A percentile compares a stretch with the other conserved stretches of the same genome.
These are phyloP conservation scores for Aspergillus costaricaensis DNA, from an alignment of 2,329 filamentous ascomycete species.

Conservation along the genomic window DNA sequence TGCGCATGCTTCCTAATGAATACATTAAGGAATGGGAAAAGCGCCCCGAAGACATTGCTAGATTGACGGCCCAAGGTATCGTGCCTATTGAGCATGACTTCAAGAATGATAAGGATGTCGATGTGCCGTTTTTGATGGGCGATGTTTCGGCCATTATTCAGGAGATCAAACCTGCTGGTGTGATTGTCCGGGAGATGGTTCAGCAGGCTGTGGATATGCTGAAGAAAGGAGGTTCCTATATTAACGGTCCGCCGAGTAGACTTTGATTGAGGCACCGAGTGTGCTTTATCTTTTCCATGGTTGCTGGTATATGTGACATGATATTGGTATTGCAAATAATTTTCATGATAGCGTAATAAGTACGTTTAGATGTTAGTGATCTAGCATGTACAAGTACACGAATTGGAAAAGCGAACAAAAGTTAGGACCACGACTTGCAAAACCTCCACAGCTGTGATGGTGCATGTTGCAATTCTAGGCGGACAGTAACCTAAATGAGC, in stretches of 20 bases:
- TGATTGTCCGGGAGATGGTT: conserved; percentile 92
- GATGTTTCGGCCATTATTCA: conserved; percentile 80
- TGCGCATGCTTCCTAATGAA: conserved; percentile 78
- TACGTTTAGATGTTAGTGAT: conserved; percentile 20
- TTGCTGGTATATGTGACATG: conserved; percentile 3
- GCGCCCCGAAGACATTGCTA: conserved; percentile 71
- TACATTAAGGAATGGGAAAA: conserved; percentile 82
- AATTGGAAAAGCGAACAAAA: conserved; percentile 21
- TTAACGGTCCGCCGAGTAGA: conserved; percentile 49
- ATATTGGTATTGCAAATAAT: conserved; percentile 6
- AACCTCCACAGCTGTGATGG: not conserved
- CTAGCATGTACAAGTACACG: conserved; percentile 36
- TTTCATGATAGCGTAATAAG: conserved; percentile 18
- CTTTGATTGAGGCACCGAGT: conserved; percentile 37
- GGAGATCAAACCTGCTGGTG: conserved; percentile 75
- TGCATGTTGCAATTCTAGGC: conserved; percentile 11
- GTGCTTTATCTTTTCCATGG: not conserved
- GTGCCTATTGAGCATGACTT: conserved; percentile 82
- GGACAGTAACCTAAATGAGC: conserved; percentile 6
- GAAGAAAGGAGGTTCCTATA: conserved; percentile 62
- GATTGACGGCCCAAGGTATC: conserved; percentile 73
- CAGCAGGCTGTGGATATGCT: conserved; percentile 70
- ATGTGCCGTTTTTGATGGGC: conserved; percentile 89
- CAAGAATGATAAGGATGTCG: conserved; percentile 77
- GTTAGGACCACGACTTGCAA: conserved; percentile 13